Conservation (phyloP, 306 rosid genomes). For the Fragaria nilgerrensis region DNA sequence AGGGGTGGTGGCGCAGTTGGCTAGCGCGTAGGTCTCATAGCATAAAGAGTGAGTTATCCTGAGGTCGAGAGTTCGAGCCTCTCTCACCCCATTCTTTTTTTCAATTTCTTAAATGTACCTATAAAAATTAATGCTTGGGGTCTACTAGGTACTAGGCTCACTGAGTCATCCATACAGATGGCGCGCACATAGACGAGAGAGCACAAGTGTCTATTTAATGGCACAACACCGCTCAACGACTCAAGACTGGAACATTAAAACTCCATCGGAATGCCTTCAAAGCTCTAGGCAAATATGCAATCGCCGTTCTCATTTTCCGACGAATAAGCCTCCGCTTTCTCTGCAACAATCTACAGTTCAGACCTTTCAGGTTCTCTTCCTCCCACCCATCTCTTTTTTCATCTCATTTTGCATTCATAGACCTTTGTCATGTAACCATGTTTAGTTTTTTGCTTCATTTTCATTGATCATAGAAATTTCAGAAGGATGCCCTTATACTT, state of each 20-base stretch:
- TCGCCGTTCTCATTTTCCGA: background rate
- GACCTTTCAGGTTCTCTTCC: background rate
- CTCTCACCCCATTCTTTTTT: background rate
- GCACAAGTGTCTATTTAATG: no score
- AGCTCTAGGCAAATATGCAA: background rate
- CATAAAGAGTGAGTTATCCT: slow-evolving; percentile 5
- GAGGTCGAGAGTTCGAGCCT: background rate
- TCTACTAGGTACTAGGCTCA: no score
- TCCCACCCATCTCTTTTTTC: no score
- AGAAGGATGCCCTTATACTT: background rate
- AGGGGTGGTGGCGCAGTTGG: slow-evolving; percentile 23
- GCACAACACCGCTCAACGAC: no score
- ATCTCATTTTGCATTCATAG: no score
- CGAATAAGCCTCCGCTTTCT: background rate
- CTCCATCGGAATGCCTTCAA: no score
- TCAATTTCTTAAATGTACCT: no score
- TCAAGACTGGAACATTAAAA: no score
- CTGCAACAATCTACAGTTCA: background rate
- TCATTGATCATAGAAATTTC: background rate
- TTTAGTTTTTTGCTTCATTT: background rate
- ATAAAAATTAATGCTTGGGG: no score
- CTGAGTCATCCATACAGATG: no score
- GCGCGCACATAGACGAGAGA: no score
- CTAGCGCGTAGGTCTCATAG: slow-evolving; percentile 24
- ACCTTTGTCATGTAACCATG: no score